A percentile compares a stretch with the other conserved stretches of the same genome.
Conservation (phyloP, 805 yeast genomes). For the Kodamaea hsintzibuensis region DNA sequence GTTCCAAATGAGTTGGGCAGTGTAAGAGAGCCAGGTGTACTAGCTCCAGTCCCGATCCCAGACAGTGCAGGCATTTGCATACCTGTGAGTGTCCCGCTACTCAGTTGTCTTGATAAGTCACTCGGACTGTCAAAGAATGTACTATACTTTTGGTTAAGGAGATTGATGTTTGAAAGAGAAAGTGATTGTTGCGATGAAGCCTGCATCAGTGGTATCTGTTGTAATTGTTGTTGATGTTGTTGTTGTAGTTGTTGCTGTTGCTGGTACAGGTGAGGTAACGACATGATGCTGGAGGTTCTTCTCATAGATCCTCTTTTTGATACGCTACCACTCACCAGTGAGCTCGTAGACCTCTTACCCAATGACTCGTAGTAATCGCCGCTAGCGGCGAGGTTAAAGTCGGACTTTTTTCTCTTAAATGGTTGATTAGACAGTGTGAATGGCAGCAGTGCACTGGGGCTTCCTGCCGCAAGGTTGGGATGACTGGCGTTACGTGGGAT, state of each 20-base stretch:
- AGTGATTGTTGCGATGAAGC: slow-evolving; percentile 13
- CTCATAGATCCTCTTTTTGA: slow-evolving; percentile 13
- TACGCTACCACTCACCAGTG: slow-evolving; percentile 9
- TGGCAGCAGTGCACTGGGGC: slow-evolving; percentile 11
- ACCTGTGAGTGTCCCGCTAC: slow-evolving; percentile 9
- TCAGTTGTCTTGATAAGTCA: slow-evolving; percentile 13
- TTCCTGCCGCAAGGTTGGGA: slow-evolving; percentile 8
- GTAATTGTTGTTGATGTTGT: slow-evolving; percentile 6
- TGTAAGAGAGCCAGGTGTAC: slow-evolving; percentile 13
- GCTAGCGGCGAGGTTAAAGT: slow-evolving; percentile 23
- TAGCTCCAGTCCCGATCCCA: slow-evolving; percentile 1
- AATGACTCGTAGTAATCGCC: slow-evolving; percentile 15
- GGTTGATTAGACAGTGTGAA: slow-evolving; percentile 24
- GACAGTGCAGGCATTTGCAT: neutral
- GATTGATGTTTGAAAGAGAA: slow-evolving; percentile 25
- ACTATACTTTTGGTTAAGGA: slow-evolving; percentile 21
- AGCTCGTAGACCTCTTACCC: slow-evolving; percentile 10
- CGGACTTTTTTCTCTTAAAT: slow-evolving; percentile 45
- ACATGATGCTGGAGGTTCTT: slow-evolving; percentile 5
- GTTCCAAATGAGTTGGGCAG: slow-evolving; percentile 10
- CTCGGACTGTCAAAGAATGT: slow-evolving; percentile 22
- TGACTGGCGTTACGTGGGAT: slow-evolving; percentile 21
- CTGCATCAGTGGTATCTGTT: slow-evolving; percentile 7
- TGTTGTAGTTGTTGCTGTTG: slow-evolving; percentile 6
- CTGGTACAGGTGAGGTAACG: slow-evolving; percentile 3